Percentiles rank a stretch among this genome's conserved stretches.
phyloP scores from a whole-genome alignment of 2,329 filamentous ascomycete species.

The Cryphonectria nitschkei region DNA sequence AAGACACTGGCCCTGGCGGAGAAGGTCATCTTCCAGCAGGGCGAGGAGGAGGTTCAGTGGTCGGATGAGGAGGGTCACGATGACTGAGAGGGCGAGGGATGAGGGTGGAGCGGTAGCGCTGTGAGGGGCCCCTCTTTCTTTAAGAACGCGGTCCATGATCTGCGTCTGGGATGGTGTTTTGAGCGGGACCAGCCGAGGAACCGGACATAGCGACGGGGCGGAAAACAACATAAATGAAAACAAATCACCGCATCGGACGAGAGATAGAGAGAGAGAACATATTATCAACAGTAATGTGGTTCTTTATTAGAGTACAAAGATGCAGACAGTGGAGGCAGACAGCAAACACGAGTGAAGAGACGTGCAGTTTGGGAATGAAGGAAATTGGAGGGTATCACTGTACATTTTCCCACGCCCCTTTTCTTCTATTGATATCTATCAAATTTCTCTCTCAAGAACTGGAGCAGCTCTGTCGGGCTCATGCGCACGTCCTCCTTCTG shows the following conservation, averaged over 20 bases:
- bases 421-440: slow-evolving; percentile 50
- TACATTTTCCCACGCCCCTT: slow-evolving; percentile 20
- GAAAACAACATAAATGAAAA: background rate
- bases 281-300: background rate
- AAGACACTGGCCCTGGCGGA: slow-evolving; percentile 81
- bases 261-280: background rate
- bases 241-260: too few relatives aligned
- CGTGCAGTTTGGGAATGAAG: background rate
- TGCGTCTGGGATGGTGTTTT: background rate
- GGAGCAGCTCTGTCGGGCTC: slow-evolving; percentile 48
- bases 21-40: slow-evolving; percentile 78
- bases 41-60: slow-evolving; percentile 61
- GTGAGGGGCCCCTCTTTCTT: background rate
- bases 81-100: background rate
- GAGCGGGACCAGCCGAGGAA: background rate
- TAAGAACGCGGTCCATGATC: background rate
- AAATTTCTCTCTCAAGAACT: slow-evolving; percentile 50
- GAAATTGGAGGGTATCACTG: slow-evolving; percentile 1
- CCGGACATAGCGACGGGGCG: background rate
- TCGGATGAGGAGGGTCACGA: slow-evolving; percentile 40
- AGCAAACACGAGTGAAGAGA: background rate
- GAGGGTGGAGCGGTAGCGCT: background rate
- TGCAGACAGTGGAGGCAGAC: background rate
- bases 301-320: background rate
- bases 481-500: slow-evolving; percentile 44